Evolutionary conservation across 2,329 filamentous ascomycete species (phyloP), one percentile per base, ranked within the genome.

Genomic region (Aspergillus calidoustus): DNA sequence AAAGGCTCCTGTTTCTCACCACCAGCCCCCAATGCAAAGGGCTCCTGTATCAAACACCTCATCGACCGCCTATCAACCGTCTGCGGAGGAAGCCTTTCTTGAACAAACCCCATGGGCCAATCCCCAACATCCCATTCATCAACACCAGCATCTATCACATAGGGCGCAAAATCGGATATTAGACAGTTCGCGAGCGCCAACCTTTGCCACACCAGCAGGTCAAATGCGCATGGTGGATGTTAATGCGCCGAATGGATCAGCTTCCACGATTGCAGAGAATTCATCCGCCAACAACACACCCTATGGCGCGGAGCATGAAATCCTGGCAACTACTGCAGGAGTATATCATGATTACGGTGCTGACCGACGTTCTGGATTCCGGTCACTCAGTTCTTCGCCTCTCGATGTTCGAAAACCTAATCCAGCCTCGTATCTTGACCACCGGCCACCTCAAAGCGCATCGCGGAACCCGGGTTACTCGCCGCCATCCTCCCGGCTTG

Each of bases 91-190:
- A 75, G 90, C 94, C 66, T 96, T 95, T 69, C 84, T 96, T 59
- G 91, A 96, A 71, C 89, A 94, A 68, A 96, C 91, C 5, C 90
- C 93, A 1, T 97, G 93, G 93, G 92, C 93, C 41, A 96, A 96
- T 73, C 92, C 93, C 19, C 91, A 94, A 68, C 89, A 92, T 72
- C 88, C 90, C 7, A 85, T 87, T 9, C 89, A 92, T 72, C 84
- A 86, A 63, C 74, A 80, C 64, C 74, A 80, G 57, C 75, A 79
- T 47, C 77, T 80, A 46, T 77, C 73, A 28, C 70, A 73, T 57
- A 69, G 77, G 46, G 71, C 72, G 3, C 75, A 73, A 51, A 66
- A 61, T 28, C 71, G 69, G 56, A 63, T 73, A 8, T 74, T 74
- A 25, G 78, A 77, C 59, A 68, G 74, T 34, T 71, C 74, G 5